Conservation (phyloP, 768 basidiomycete species). For the Tricholomella constricta region DNA sequence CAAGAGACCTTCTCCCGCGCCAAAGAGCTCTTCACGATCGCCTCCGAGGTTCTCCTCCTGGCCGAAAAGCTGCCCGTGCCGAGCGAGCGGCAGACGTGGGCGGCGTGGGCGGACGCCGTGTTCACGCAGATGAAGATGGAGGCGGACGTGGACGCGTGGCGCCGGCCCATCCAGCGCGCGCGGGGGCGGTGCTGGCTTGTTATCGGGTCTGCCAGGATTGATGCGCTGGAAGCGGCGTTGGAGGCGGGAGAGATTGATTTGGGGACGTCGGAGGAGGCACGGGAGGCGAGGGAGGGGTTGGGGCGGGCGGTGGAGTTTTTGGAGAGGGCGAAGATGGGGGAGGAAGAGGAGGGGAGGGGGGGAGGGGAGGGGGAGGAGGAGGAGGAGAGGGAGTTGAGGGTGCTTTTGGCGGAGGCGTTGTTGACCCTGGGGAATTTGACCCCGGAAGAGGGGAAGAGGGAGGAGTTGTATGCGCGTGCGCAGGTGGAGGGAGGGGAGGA, state of each 20-base stretch:
- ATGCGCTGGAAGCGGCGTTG: constrained; percentile 55
- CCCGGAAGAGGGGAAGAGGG: constrained; percentile 44
- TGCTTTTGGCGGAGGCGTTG: constrained; percentile 55
- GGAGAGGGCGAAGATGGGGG: constrained; percentile 38
- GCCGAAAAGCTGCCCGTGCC: constrained; percentile 54
- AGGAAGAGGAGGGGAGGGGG: constrained; percentile 22
- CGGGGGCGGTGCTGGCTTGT: constrained; percentile 59
- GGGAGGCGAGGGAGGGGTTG: constrained; percentile 56
- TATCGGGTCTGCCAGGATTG: constrained; percentile 54
- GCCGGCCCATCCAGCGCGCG: constrained; percentile 43
- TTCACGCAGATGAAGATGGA: constrained; percentile 68
- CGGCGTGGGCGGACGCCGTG: constrained; percentile 59
- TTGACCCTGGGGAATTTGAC: constrained; percentile 63
- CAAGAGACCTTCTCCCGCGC: constrained; percentile 51
- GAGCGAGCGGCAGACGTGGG: constrained; percentile 56
- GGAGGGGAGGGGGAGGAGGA: constrained; percentile 16
- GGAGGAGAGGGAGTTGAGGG: constrained; percentile 29
- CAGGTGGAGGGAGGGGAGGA: constrained; percentile 47
- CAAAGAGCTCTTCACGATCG: constrained; percentile 63
- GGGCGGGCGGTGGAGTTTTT: constrained; percentile 45
- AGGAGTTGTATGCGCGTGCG: constrained; percentile 54
- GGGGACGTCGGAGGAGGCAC: constrained; percentile 48
- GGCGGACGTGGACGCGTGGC: constrained; percentile 53
- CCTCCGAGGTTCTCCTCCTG: constrained; percentile 58
- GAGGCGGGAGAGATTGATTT: constrained; percentile 44